phyloP scores from a whole-genome alignment of 768 basidiomycete species.

The Lyophyllum semitale region DNA sequence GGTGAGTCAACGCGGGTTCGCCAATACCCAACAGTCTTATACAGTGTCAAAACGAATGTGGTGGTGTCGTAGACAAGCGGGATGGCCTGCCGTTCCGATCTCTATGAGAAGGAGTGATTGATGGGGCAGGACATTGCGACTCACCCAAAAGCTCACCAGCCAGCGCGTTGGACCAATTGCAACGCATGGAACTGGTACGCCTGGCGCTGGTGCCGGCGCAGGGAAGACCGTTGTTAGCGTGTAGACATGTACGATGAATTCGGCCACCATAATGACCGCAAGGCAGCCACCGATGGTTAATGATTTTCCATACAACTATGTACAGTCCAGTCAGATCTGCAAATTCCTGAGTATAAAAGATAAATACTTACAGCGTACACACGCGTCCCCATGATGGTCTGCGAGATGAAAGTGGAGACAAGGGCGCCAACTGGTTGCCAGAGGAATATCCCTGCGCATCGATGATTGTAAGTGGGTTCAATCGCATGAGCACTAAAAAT shows the following conservation, averaged over 20 bases:
- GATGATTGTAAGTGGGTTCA: too few species aligned
- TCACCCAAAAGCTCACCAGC: conserved; percentile 25
- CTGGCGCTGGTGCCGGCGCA: conserved; percentile 12
- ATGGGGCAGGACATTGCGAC: neutral
- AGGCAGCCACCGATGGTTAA: conserved; percentile 13
- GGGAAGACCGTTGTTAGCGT: conserved; percentile 19
- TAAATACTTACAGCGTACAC: conserved; percentile 22
- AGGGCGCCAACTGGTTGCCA: conserved; percentile 26
- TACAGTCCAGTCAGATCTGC: neutral
- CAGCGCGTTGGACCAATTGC: conserved; percentile 23
- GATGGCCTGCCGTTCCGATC: neutral
- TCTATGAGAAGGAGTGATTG: neutral
- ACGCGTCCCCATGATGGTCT: conserved; percentile 25
- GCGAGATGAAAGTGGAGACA: conserved; percentile 24
- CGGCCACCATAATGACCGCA: conserved; percentile 7
- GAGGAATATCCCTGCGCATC: conserved; percentile 16
- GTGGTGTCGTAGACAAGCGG: conserved; percentile 16
- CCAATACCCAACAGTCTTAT: conserved; percentile 5
- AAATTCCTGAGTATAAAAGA: too few species aligned
- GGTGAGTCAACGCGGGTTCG: neutral
- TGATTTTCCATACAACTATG: conserved; percentile 20
- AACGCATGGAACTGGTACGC: conserved; percentile 18
- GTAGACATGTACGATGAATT: conserved; percentile 17
- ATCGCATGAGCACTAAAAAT: neutral
- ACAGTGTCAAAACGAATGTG: conserved; percentile 15